These are phyloP conservation scores for Auricularia sp. DNA, from an alignment of 768 basidiomycete species.

Conservation along the genomic window DNA sequence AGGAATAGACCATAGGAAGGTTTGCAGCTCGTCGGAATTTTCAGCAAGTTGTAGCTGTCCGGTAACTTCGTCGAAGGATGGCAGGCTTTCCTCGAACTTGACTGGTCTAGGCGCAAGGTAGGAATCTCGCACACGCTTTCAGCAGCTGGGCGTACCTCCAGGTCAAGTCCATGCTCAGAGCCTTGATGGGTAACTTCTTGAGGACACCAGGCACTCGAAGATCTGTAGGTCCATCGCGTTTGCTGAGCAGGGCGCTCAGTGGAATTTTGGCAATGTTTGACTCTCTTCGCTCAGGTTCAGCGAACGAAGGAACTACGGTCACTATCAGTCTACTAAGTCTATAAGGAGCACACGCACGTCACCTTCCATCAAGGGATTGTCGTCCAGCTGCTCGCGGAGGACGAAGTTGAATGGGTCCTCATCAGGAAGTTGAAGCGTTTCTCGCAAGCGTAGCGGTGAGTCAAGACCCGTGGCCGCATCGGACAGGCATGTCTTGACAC, in stretches of 20 bases:
- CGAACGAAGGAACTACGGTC: neutral
- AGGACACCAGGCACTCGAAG: neutral
- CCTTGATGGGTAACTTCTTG: neutral
- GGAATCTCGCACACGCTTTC: neutral
- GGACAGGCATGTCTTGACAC: no score
- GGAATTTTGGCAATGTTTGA: no score
- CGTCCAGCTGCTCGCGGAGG: neutral
- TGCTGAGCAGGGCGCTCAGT: no score
- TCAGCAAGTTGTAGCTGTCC: neutral
- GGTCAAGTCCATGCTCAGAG: neutral
- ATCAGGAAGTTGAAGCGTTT: neutral
- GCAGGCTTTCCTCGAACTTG: neutral
- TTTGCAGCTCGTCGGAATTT: neutral
- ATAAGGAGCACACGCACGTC: no score
- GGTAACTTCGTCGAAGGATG: neutral
- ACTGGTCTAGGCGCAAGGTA: neutral
- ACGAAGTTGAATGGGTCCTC: neutral
- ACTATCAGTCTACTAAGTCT: neutral
- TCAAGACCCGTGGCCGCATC: no score
- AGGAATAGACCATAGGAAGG: no score
- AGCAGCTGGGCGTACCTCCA: neutral
- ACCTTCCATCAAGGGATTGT: neutral
- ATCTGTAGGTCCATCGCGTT: no score
- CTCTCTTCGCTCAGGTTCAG: neutral
- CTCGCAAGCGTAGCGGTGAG: no score